Percentiles rank a stretch among this genome's conserved stretches.
These are phyloP conservation scores for Aspergillus luchuensis DNA, from an alignment of 2,329 filamentous ascomycete species.

Conservation along the genomic window DNA sequence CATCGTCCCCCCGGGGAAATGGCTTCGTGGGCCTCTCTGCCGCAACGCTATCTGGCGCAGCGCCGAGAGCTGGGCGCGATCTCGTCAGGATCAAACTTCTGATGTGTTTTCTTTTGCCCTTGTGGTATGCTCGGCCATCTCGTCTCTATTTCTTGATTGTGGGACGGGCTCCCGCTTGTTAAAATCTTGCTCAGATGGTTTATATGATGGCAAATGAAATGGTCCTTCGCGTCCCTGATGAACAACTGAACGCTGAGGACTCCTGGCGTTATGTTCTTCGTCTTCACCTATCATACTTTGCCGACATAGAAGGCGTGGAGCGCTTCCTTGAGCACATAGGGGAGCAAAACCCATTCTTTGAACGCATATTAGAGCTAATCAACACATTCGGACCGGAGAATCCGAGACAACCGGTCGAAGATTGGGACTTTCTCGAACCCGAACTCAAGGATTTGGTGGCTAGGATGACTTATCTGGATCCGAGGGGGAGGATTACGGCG, in stretches of 20 bases:
- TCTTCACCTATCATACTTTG: slow-evolving; percentile 52
- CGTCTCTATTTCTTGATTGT: too few species aligned
- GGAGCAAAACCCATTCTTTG: slow-evolving; percentile 41
- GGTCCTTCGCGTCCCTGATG: slow-evolving; percentile 29
- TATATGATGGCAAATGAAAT: slow-evolving; percentile 34
- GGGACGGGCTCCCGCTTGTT: background rate
- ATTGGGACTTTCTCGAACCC: slow-evolving; percentile 44
- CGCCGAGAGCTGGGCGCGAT: slow-evolving; percentile 37
- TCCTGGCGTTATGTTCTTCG: slow-evolving; percentile 28
- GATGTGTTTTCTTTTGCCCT: slow-evolving; percentile 42
- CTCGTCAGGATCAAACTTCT: slow-evolving; percentile 33
- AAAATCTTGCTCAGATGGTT: slow-evolving; percentile 24
- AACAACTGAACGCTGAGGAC: slow-evolving; percentile 23
- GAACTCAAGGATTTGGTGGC: slow-evolving; percentile 31
- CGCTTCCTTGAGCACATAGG: slow-evolving; percentile 47
- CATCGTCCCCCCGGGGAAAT: slow-evolving; percentile 26
- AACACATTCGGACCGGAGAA: slow-evolving; percentile 43
- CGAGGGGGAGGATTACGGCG: slow-evolving; percentile 30
- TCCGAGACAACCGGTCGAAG: slow-evolving; percentile 45
- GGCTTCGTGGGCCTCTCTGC: slow-evolving; percentile 27
- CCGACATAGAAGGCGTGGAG: slow-evolving; percentile 34
- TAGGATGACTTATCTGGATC: slow-evolving; percentile 37
- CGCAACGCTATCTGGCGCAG: slow-evolving; percentile 41
- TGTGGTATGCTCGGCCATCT: slow-evolving; percentile 21
- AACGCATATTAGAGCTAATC: slow-evolving; percentile 41